Percentiles rank a stretch among this genome's conserved stretches.
Conservation (phyloP, 2,329 filamentous ascomycete species). For the Mycosphaerella sp. region DNA sequence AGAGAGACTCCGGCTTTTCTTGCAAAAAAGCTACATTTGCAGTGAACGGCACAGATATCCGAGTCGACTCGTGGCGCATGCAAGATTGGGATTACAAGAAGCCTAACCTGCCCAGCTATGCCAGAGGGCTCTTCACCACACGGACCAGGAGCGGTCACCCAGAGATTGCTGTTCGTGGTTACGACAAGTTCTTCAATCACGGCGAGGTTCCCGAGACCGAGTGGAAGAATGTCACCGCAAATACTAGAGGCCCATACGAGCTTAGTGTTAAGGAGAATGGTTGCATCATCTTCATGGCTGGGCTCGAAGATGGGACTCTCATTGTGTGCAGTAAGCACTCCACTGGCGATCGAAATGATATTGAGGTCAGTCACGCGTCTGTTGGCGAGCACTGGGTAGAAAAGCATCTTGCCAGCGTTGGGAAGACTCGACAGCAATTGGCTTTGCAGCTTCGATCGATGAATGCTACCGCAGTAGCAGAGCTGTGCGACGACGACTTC, state of each 20-base stretch:
- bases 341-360: constrained; percentile 70
- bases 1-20: constrained; percentile 53
- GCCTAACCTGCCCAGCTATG: constrained; percentile 77
- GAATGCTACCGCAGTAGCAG: constrained; percentile 91
- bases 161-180: constrained; percentile 82
- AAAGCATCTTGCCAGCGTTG: constrained; percentile 67
- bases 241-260: constrained; percentile 85
- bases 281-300: constrained; percentile 98
- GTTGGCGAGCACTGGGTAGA: constrained; percentile 79
- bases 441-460: constrained; percentile 67
- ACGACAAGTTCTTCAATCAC: constrained; percentile 99
- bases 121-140: constrained; percentile 89
- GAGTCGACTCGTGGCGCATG: constrained; percentile 86
- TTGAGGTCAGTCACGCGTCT: constrained; percentile 70
- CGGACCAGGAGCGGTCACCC: constrained; percentile 55
- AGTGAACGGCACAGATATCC: constrained; percentile 59
- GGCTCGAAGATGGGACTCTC: constrained; percentile 79
- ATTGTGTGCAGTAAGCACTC: constrained; percentile 99
- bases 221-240: constrained; percentile 69
- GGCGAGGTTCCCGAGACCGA: constrained; percentile 73
- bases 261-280: constrained; percentile 97
- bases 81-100: constrained; percentile 96
- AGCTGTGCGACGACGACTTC: constrained; percentile 92
- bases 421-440: constrained; percentile 72
- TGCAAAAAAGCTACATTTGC: constrained; percentile 76